Base-by-base conservation (phyloP, 768 basidiomycete genomes). In the Mycena pura region DNA sequence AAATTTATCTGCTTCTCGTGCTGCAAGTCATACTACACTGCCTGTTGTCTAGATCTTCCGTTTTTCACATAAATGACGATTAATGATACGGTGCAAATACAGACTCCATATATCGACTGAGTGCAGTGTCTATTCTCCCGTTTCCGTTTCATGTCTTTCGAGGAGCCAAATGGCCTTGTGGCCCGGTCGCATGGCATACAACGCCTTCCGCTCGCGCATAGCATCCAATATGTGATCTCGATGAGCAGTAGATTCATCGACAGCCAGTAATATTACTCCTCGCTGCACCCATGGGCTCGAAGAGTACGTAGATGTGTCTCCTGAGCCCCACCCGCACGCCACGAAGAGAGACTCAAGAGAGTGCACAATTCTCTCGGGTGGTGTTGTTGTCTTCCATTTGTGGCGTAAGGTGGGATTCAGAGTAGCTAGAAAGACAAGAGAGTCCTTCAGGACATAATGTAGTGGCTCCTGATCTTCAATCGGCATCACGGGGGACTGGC, bases 321-420 rank as follows among this genome's bases (percentile, higher is more conserved):
- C 47, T 6, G 38, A 47, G 22, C 50, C 25, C 82, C 81, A 83
- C 14, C 80, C 83, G 65, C 86, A 86, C 2, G 77, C 83, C 3
- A 68, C n/a, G 3, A 86, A 64, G 8, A 86, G 60, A 2, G 82
- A 74, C n/a, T 82, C 77, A 10, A 86, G 53, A 2, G 77, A 76
- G 61, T 81, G 78, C 9, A 84, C 62, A 14, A 71, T 71, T 39
- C 75, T 72, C 19, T 70, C 74, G 2, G 57, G 62, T 4, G 77
- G 72, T 13, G 83, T 60, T 9, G 68, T 64, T 11, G 67, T 66
- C 60, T 70, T 75, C 75, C 78, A 77, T 14, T 27, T 44, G 29
- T 28, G 45, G 5, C 60, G 60, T 4, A 43, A 50, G 15, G 15
- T 40, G 14, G 49, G 46, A 22, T 50, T 51, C 45, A 29, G 57